phyloP scores from a whole-genome alignment of 805 yeast genomes.

The Grigorovia yakushimaensis region DNA sequence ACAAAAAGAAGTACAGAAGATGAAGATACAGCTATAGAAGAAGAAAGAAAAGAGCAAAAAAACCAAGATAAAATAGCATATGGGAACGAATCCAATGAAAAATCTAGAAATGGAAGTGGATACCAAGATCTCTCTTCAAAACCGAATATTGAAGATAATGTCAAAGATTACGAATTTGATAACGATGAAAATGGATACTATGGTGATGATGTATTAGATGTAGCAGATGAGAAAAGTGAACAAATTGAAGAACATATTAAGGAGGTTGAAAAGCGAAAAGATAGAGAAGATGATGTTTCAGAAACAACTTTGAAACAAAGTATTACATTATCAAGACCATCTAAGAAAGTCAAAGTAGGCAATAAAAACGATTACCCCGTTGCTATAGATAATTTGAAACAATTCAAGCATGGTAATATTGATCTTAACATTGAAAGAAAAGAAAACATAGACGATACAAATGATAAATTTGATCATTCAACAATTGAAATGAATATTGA shows the following conservation, averaged over 20 bases:
- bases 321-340: neutral
- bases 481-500: slow-evolving; percentile 17
- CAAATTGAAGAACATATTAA: too few relatives aligned
- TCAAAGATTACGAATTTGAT: neutral
- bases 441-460: neutral
- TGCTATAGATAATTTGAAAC: neutral
- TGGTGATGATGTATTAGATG: neutral
- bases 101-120: too few relatives aligned
- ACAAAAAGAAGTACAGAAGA: too few relatives aligned
- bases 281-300: neutral
- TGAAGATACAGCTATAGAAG: too few relatives aligned
- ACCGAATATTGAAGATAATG: too few relatives aligned
- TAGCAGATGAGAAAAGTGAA: neutral
- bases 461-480: neutral
- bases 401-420: neutral
- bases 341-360: neutral
- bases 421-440: neutral
- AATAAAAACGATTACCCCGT: neutral
- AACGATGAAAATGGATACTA: neutral
- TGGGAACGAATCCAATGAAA: too few relatives aligned
- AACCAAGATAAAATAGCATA: too few relatives aligned
- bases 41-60: too few relatives aligned
- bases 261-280: too few relatives aligned
- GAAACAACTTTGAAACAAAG: neutral
- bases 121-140: too few relatives aligned